Base-by-base conservation (phyloP, 148 eudicot species). In the Rhododendron henanense region DNA sequence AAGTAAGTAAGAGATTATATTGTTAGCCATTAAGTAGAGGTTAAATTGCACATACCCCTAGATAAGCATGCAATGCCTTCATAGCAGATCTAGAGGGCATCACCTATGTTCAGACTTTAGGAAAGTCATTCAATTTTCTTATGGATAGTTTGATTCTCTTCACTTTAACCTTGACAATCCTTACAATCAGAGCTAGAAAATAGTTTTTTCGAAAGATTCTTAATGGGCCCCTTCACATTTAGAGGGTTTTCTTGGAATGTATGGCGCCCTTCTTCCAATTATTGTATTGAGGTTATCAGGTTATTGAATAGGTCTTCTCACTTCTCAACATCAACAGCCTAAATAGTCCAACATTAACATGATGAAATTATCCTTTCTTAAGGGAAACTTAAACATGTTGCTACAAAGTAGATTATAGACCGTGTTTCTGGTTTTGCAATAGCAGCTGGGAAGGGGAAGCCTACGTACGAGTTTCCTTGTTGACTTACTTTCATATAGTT, bases 1-100 rank as follows among this genome's bases (percentile, higher is more conserved):
- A 94, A 93, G 99, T 96, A 86, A 90, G 96, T 81, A 31, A 31
- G 73, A 65, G 21, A 47, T 61, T 21, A 21, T 61, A 53, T 55
- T 33, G 48, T 33, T 37, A 81, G 61, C 69, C 7, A 33, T 81
- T n/a, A 55, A 35, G 39, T 9, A 69, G 31, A 83, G 61, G 55
- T 69, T 67, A 69, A 83, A 83, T 63, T 45, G 3, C 41, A 10
- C 23, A 28, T 16, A 31, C 33, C 59, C 85, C 48, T 47, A 18
- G 50, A 1, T 83, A 31, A 67, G 25, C 53, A 61, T 55, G 83
- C 47, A 35, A n/a, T 81, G 83, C 83, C 44, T 53, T 39, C 7
- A 65, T 65, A 33, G 28, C n/a, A 55, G 69, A 18, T 31, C 83
- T 53, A 7, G 45, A 81, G 23, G 37, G 19, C 47, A 53, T 35